Percentiles rank a stretch among this genome's conserved stretches.
Conservation (phyloP, 2,329 filamentous ascomycete genomes). For the Parastagonospora avenae region DNA sequence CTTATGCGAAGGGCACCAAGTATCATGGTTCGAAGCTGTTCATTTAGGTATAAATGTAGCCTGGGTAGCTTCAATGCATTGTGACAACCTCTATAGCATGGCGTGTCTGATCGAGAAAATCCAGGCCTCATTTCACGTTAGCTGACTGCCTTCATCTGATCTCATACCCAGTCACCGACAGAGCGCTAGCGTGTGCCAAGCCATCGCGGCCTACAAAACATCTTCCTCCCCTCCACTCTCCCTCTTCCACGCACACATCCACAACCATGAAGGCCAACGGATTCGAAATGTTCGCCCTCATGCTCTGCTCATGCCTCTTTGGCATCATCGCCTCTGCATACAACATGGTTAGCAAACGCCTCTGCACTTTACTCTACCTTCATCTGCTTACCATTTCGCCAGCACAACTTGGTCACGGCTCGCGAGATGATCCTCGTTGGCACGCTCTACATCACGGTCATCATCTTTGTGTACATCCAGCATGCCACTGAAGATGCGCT, state of each 20-base stretch:
- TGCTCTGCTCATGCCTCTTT: constrained; percentile 12
- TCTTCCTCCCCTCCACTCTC: not conserved
- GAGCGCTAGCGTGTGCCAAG: not conserved
- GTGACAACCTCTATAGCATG: no score
- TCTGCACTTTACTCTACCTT: not conserved
- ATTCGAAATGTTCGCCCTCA: constrained; percentile 13
- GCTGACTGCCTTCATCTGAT: no score
- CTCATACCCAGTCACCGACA: no score
- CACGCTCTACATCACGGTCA: constrained; percentile 7
- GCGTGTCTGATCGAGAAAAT: no score
- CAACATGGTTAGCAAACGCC: constrained; percentile 4
- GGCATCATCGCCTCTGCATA: constrained; percentile 6
- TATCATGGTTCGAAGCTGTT: constrained; percentile 45
- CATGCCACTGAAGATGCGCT: constrained; percentile 1
- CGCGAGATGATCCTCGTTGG: constrained; percentile 13
- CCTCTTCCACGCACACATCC: not conserved
- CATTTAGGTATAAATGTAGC: constrained; percentile 18
- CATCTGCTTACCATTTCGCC: not conserved
- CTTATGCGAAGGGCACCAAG: constrained; percentile 28
- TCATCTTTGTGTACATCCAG: not conserved
- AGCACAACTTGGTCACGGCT: constrained; percentile 10
- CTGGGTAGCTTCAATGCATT: no score
- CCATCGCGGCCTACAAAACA: not conserved
- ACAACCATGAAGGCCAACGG: constrained; percentile 10
- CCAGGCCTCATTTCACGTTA: no score